Conservation (phyloP, 352 stramenopile genomes). For the Phytopythium chamaehyphon region DNA sequence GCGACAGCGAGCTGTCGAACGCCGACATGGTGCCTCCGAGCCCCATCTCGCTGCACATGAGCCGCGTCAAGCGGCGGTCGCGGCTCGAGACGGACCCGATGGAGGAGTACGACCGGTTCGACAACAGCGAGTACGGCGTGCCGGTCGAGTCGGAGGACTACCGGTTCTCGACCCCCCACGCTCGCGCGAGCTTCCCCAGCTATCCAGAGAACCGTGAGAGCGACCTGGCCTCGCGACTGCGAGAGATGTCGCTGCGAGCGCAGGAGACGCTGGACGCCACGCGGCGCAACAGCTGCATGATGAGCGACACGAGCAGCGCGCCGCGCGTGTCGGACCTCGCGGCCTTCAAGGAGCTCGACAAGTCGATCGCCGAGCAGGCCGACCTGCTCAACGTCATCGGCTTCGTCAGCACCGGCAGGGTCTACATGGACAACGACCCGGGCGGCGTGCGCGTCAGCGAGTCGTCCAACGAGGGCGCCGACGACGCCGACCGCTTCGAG, state of each 20-base stretch:
- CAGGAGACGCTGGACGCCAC: conserved; percentile 64
- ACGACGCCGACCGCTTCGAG: conserved; percentile 60
- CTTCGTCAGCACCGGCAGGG: conserved; percentile 63
- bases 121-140: conserved; percentile 36
- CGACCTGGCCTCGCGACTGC: conserved; percentile 51
- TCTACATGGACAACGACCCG: conserved; percentile 72
- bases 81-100: conserved; percentile 63
- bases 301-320: conserved; percentile 71
- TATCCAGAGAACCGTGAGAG: conserved; percentile 36
- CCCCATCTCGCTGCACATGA: conserved; percentile 45
- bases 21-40: conserved; percentile 48
- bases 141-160: conserved; percentile 35
- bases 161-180: conserved; percentile 7
- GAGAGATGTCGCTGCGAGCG: conserved; percentile 57
- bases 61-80: conserved; percentile 31
- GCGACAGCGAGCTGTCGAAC: conserved; percentile 33
- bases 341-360: conserved; percentile 63
- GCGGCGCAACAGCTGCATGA: conserved; percentile 67
- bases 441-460: conserved; percentile 62
- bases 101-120: conserved; percentile 61
- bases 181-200: conserved; percentile 17
- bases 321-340: conserved; percentile 57
- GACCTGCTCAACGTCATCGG: conserved; percentile 75
- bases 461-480: conserved; percentile 31
- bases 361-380: conserved; percentile 69